Conservation (phyloP, 768 basidiomycete genomes). For the Suillus plorans region DNA sequence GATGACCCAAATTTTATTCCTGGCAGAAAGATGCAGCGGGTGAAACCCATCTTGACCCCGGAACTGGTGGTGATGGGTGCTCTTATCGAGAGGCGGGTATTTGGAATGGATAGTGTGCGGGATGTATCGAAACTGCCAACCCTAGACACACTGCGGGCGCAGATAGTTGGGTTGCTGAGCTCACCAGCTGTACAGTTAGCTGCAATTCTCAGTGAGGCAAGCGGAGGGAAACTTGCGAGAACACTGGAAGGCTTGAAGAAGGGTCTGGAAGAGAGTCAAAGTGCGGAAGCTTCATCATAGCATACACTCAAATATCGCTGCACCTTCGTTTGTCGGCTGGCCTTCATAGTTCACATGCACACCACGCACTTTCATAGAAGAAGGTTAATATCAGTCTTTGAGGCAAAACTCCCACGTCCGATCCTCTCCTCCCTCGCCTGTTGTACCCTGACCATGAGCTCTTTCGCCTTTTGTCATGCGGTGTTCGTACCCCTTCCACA, state of each 20-base stretch:
- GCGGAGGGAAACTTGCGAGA: slow-evolving; percentile 66
- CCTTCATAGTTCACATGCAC: slow-evolving; percentile 7
- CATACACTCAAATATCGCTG: slow-evolving; percentile 2
- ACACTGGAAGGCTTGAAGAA: slow-evolving; percentile 75
- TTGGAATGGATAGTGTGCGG: slow-evolving; percentile 57
- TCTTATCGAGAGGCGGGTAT: slow-evolving; percentile 72
- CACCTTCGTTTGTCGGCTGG: slow-evolving; percentile 4
- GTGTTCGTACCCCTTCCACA: slow-evolving; percentile 88
- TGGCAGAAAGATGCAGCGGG: slow-evolving; percentile 64
- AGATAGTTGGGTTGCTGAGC: slow-evolving; percentile 83
- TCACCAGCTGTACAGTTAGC: slow-evolving; percentile 74
- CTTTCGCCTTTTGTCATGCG: slow-evolving; percentile 91
- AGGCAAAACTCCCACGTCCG: slow-evolving; percentile 88
- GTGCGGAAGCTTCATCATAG: slow-evolving; percentile 21
- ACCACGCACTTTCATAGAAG: not conserved
- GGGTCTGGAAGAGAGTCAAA: slow-evolving; percentile 54
- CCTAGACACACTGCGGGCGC: slow-evolving; percentile 72
- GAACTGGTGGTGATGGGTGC: slow-evolving; percentile 76
- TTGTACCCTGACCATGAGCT: slow-evolving; percentile 62
- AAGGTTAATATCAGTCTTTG: slow-evolving; percentile 19
- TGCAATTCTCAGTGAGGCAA: slow-evolving; percentile 65
- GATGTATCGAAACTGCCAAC: slow-evolving; percentile 75
- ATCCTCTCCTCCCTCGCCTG: slow-evolving; percentile 74
- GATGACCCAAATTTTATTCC: slow-evolving; percentile 65
- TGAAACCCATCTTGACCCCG: slow-evolving; percentile 55